Percentiles rank a stretch among this genome's conserved stretches.
These are phyloP conservation scores for grape (Vitis vinifera) DNA, from an alignment of 164 flowering plant genomes.

Conservation along the genomic window ASM3070453v1 NC_081807.1:20912001-20912500, in stretches of 20 bases:
- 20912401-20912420: constrained; percentile 79
- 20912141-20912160: no score
- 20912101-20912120: no score
- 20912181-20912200: constrained; percentile 99
- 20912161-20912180: constrained; percentile 27
- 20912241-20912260: constrained; percentile 98
- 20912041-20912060: no score
- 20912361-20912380: constrained; percentile 99
- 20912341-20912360: constrained; percentile 96
- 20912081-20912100: no score
- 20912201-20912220: constrained; percentile 98
- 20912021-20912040: no score
- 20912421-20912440: constrained; percentile 98
- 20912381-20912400: constrained; percentile 92
- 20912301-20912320: constrained; percentile 98
- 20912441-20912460: constrained; percentile 91
- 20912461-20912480: constrained; percentile 87
- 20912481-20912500: constrained; percentile 96
- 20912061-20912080: no score
- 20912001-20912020: no score
- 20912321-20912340: constrained; percentile 98
- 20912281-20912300: constrained; percentile 96
- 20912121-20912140: no score
- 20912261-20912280: constrained; percentile 95
- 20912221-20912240: constrained; percentile 98